Base-by-base conservation (phyloP, 805 yeast genomes). In the Candida boidinii region DNA sequence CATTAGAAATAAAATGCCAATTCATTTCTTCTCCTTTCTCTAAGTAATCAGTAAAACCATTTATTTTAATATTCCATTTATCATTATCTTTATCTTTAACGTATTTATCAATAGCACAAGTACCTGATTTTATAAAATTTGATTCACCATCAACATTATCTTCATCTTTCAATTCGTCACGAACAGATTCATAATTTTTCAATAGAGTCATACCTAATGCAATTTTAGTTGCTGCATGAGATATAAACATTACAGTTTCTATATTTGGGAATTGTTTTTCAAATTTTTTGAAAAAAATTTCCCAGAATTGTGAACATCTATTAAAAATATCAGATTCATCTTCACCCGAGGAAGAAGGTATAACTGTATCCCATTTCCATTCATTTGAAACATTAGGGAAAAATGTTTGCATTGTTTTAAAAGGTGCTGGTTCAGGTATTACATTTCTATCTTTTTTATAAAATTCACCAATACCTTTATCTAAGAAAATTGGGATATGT, bases 161-260 rank as follows among this genome's bases (percentile, higher is more conserved):
- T 8, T 65, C 60, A 2, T 58, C 59, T 17, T 66, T 74, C 26
- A 81, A 47, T 17, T 65, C 56, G 18, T 75, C 83, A 28, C 71
- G 66, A 15, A 73, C 73, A 26, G 63, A 60, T 0, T 50, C 33
- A 35, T 68, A 70, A 0, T 76, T 76, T n/a, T n/a, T n/a, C 46
- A 81, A 49, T 12, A 90, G 60, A 1, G 82, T 69, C 74, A 85
- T 73, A 4, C 96, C 96, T 13, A 90, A 60, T 0, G 94, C 88
- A 39, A 87, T 85, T 53, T 86, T 85, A 5, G 94, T 71, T 3
- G 97, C 96, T 1, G 97, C 98, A 58, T 92, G 97, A 4, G 95
- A 77, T 18, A 85, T 77, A n/a, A 90, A 59, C 16, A 92, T 46
- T 7, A 92, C 62, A 0, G 76, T 64, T 23, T 76, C 73, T 21